phyloP scores from a whole-genome alignment of 148 eudicot species.

The Rhododendron griersonianum region DNA sequence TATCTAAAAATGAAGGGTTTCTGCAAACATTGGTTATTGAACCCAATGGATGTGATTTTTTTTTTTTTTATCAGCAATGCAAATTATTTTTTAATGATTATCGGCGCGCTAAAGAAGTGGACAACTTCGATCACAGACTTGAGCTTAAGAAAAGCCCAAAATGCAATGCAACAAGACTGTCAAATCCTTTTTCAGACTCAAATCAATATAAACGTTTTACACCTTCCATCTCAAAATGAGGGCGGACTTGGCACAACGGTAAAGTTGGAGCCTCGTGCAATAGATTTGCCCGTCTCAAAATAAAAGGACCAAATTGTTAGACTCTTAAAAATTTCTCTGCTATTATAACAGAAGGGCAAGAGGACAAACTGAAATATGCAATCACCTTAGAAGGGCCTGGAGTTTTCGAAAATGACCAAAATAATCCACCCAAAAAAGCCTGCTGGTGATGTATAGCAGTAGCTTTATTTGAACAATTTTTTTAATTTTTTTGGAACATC shows the following conservation, averaged over 20 bases:
- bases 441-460: constrained; percentile 9
- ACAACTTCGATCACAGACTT: neutral
- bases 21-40: neutral
- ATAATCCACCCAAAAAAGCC: constrained; percentile 16
- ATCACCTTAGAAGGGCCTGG: constrained; percentile 12
- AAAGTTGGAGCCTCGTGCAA: too few relatives aligned
- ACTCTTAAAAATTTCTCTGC: neutral
- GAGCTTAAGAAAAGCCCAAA: neutral
- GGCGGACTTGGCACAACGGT: too few relatives aligned
- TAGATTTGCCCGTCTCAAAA: too few relatives aligned
- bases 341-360: neutral
- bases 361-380: constrained; percentile 17
- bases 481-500: neutral
- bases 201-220: too few relatives aligned
- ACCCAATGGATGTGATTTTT: neutral
- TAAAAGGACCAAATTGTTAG: neutral
- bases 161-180: neutral
- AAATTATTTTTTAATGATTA: too few relatives aligned
- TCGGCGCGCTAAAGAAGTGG: neutral
- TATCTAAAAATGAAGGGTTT: neutral
- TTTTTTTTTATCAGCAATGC: too few relatives aligned
- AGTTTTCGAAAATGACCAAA: constrained; percentile 27
- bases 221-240: too few relatives aligned
- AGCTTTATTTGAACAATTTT: constrained; percentile 2
- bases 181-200: neutral